Evolutionary conservation across 2,329 filamentous ascomycete genomes (phyloP).

Genomic region (Monosporascus sp.): DNA sequence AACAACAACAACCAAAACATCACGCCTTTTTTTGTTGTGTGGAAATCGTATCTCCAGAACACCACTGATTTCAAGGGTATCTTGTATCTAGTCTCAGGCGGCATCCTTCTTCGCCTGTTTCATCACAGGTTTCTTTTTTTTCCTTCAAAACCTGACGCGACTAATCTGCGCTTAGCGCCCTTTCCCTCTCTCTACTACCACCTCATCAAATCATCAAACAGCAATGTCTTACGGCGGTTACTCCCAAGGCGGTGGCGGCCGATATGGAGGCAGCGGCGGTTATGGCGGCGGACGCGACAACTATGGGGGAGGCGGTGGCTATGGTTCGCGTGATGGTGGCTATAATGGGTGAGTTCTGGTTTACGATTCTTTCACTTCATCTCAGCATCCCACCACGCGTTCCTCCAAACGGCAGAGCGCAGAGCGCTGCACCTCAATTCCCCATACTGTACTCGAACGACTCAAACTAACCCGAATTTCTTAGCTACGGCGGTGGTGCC

Average conservation of each 20-base stretch:
- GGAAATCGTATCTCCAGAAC: neutral
- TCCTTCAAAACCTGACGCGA: neutral
- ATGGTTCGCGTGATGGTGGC: slow-evolving; percentile 37
- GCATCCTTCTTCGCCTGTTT: slow-evolving; percentile 2
- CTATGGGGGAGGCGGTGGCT: slow-evolving; percentile 19
- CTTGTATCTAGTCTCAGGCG: neutral
- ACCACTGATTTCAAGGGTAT: neutral
- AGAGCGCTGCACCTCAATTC: neutral
- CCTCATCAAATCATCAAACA: slow-evolving; percentile 14
- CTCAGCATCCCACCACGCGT: neutral
- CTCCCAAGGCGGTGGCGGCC: slow-evolving; percentile 41
- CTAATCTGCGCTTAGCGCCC: slow-evolving; percentile 19
- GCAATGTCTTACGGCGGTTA: slow-evolving; percentile 64
- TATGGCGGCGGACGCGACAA: slow-evolving; percentile 17
- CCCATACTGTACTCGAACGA: neutral
- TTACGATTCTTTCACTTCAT: slow-evolving; percentile 2
- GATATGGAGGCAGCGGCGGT: slow-evolving; percentile 32
- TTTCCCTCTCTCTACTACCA: slow-evolving; percentile 3
- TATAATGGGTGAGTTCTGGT: slow-evolving; percentile 26
- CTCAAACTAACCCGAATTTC: slow-evolving; percentile 31
- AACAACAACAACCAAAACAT: neutral
- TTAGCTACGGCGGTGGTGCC: slow-evolving; percentile 41
- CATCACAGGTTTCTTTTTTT: neutral
- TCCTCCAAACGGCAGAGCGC: neutral
- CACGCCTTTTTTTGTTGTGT: neutral